phyloP scores from a whole-genome alignment of 352 stramenopile species.

The Phytopythium aichiense region DNA sequence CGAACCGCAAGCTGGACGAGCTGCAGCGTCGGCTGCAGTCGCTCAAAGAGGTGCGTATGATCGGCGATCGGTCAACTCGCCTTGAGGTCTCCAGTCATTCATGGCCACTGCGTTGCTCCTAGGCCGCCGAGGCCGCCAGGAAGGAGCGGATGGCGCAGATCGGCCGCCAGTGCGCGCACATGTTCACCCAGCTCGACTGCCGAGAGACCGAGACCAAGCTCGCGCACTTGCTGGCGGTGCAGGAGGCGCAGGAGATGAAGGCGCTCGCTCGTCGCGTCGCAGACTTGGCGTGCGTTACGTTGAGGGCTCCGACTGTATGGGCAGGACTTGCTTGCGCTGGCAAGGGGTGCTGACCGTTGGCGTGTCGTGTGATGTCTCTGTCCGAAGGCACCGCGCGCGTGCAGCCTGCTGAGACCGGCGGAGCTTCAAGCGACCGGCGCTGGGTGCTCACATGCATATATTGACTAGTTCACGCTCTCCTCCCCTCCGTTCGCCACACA shows the following conservation, averaged over 20 bases:
- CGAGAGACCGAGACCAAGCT: constrained; percentile 48
- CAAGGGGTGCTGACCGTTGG: background rate
- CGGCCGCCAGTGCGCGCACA: constrained; percentile 45
- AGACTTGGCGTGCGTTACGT: constrained; percentile 18
- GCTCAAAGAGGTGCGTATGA: constrained; percentile 21
- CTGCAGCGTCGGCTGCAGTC: constrained; percentile 16
- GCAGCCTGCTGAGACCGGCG: background rate
- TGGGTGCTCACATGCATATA: constrained; percentile 8
- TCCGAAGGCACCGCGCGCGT: background rate
- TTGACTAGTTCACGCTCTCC: constrained; percentile 4
- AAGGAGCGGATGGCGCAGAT: constrained; percentile 57
- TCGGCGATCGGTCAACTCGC: background rate
- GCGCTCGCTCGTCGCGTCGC: constrained; percentile 11
- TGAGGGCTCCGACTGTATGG: background rate
- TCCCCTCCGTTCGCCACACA: background rate
- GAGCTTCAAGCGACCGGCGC: background rate
- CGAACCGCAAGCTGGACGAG: constrained; percentile 21
- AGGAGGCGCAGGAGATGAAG: constrained; percentile 23
- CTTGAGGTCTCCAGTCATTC: background rate
- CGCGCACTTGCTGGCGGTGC: constrained; percentile 22
- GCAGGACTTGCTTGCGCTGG: background rate
- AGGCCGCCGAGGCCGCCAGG: constrained; percentile 32
- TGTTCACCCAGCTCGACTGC: constrained; percentile 59
- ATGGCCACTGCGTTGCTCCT: background rate
- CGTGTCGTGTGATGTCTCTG: background rate